Conservation (phyloP, 371 early-diverging fungal genomes). For the Chytridium lagenaria region DNA sequence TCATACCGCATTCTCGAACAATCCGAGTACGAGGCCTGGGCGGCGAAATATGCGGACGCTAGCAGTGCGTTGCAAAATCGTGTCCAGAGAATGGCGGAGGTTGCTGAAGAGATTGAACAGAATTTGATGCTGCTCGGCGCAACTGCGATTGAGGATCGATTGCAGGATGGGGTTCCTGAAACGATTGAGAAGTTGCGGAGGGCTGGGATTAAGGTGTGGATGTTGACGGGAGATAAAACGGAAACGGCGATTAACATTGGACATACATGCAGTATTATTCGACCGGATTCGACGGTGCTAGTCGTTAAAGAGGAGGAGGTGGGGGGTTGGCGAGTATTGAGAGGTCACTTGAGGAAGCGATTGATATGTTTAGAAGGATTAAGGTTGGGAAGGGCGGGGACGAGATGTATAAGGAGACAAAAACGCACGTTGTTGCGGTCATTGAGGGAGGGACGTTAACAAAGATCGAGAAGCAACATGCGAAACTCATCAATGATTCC, state of each 20-base stretch:
- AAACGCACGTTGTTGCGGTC: conserved; percentile 18
- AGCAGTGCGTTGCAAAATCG: conserved; percentile 83
- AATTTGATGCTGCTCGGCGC: conserved; percentile 92
- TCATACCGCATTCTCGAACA: conserved; percentile 77
- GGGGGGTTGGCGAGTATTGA: conserved; percentile 36
- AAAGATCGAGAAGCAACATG: conserved; percentile 15
- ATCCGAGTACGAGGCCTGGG: conserved; percentile 82
- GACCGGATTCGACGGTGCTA: conserved; percentile 93
- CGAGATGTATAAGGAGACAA: not conserved
- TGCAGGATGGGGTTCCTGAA: conserved; percentile 98
- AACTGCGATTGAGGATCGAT: conserved; percentile 98
- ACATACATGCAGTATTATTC: conserved; percentile 84
- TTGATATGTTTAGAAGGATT: not conserved
- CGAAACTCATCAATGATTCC: not conserved
- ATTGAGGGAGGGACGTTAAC: conserved; percentile 28
- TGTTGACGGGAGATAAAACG: conserved; percentile 98
- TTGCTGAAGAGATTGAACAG: conserved; percentile 87
- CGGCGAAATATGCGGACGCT: conserved; percentile 75
- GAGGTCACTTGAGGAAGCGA: conserved; percentile 32
- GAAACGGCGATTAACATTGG: conserved; percentile 99
- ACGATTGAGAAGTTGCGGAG: conserved; percentile 94
- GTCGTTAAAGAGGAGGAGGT: conserved; percentile 73
- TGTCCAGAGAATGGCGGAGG: conserved; percentile 77
- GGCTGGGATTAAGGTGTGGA: conserved; percentile 82
- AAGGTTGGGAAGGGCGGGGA: not conserved